Evolutionary conservation across 176 grass and related monocot species (phyloP).

Genomic region (Zoysia pacifica): DNA sequence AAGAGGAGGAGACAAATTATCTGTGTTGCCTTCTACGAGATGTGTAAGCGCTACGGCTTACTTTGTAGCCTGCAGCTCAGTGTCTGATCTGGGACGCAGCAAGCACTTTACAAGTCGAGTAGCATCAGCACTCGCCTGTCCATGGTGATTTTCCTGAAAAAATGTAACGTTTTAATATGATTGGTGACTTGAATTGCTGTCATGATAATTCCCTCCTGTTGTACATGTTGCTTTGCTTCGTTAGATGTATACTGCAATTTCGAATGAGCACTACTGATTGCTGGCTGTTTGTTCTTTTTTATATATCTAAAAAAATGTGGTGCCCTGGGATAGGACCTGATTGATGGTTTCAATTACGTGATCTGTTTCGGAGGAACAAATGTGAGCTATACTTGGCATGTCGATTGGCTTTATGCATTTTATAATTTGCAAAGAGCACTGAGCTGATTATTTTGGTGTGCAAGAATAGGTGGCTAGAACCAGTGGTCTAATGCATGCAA

Average conservation of each 20-base stretch:
- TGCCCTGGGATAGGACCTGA: not conserved
- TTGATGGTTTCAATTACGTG: not conserved
- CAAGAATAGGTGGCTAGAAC: no score
- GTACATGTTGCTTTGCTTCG: slow-evolving; percentile 30
- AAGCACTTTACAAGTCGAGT: not conserved
- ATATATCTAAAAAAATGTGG: not conserved
- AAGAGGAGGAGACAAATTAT: slow-evolving; percentile 18
- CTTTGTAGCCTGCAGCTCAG: slow-evolving; percentile 19
- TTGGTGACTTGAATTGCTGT: slow-evolving; percentile 24
- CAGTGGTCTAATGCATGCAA: no score
- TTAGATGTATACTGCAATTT: slow-evolving; percentile 39
- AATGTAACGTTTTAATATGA: slow-evolving; percentile 51
- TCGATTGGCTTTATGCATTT: not conserved
- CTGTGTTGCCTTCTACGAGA: slow-evolving; percentile 12
- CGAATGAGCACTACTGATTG: slow-evolving; percentile 10
- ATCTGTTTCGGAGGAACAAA: not conserved
- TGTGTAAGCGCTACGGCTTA: not conserved
- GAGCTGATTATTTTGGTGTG: no score
- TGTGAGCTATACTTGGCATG: not conserved
- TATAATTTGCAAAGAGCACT: no score
- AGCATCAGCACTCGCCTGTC: slow-evolving; percentile 18
- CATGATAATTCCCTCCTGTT: slow-evolving; percentile 21
- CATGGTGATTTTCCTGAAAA: slow-evolving; percentile 45
- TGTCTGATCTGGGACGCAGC: slow-evolving; percentile 21
- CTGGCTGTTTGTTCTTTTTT: not conserved